Conservation (phyloP, 371 early-diverging fungal species). For the Massospora cicadina region DNA sequence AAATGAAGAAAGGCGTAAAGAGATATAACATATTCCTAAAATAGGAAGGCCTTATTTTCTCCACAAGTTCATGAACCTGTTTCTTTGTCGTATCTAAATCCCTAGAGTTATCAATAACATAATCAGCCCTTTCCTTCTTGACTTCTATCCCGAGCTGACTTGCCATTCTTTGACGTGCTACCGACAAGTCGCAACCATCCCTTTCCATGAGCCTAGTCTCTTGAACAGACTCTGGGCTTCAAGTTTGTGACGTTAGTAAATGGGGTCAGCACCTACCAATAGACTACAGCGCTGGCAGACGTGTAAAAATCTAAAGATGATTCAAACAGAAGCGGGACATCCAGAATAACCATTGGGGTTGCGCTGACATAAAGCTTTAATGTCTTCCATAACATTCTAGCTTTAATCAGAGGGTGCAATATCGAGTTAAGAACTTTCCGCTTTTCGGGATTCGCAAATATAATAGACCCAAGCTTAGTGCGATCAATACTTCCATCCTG, state of each 20-base stretch:
- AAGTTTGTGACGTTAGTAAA: background rate
- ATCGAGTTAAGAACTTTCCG: slow-evolving; percentile 55
- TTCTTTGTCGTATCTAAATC: slow-evolving; percentile 33
- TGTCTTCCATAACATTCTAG: slow-evolving; percentile 50
- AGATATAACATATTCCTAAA: background rate
- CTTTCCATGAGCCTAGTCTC: slow-evolving; percentile 49
- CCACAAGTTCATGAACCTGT: slow-evolving; percentile 34
- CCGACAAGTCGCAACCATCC: slow-evolving; percentile 37
- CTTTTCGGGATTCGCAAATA: slow-evolving; percentile 53
- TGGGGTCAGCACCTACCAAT: slow-evolving; percentile 29
- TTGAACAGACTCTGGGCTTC: slow-evolving; percentile 59
- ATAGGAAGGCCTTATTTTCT: slow-evolving; percentile 21
- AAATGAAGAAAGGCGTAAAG: background rate
- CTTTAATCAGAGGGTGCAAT: slow-evolving; percentile 74
- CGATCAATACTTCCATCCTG: slow-evolving; percentile 43
- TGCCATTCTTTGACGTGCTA: slow-evolving; percentile 53
- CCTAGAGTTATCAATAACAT: slow-evolving; percentile 70
- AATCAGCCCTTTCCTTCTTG: slow-evolving; percentile 55
- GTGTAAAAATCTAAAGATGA: slow-evolving; percentile 53
- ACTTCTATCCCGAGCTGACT: slow-evolving; percentile 66
- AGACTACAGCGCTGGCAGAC: slow-evolving; percentile 56
- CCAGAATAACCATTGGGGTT: slow-evolving; percentile 54
- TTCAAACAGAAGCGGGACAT: slow-evolving; percentile 84
- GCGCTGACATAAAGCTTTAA: slow-evolving; percentile 51
- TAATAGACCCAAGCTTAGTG: slow-evolving; percentile 52